phyloP scores from a whole-genome alignment of 345 rosid genomes.

The Camelina sativa region DNA sequence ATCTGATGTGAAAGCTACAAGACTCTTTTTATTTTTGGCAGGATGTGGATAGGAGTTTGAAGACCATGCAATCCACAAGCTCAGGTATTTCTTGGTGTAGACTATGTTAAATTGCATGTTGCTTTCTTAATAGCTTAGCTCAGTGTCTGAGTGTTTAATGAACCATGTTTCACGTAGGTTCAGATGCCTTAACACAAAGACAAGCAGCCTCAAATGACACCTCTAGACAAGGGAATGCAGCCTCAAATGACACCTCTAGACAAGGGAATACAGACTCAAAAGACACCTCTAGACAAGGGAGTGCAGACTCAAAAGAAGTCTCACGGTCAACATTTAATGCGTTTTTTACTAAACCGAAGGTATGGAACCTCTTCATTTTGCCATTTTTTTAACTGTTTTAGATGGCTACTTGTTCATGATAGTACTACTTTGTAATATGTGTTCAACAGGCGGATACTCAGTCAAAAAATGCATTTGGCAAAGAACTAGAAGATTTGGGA shows the following conservation, averaged over 20 bases:
- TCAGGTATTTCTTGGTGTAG: conserved; percentile 42
- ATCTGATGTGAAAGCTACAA: not conserved
- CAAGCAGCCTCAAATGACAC: conserved; percentile 10
- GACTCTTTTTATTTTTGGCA: conserved; percentile 38
- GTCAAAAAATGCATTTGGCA: conserved; percentile 45
- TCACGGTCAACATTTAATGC: conserved; percentile 53
- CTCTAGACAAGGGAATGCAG: not conserved
- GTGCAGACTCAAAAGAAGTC: conserved; percentile 43
- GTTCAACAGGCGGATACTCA: conserved; percentile 54
- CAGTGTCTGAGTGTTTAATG: not conserved
- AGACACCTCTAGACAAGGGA: conserved; percentile 41
- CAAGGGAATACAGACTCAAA: conserved; percentile 41
- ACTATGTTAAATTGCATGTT: not conserved
- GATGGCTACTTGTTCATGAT: conserved; percentile 9
- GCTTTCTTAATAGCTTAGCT: not conserved
- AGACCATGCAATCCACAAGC: conserved; percentile 32
- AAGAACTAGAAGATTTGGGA: conserved; percentile 47
- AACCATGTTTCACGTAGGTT: no score
- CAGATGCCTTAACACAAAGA: not conserved
- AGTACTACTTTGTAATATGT: conserved; percentile 24
- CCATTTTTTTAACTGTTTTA: conserved; percentile 16
- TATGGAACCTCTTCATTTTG: conserved; percentile 44
- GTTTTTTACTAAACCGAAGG: conserved; percentile 55
- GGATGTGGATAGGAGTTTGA: conserved; percentile 51
- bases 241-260: not conserved